phyloP scores from a whole-genome alignment of 257 asterid species.

The Plectranthus barbatus region DNA sequence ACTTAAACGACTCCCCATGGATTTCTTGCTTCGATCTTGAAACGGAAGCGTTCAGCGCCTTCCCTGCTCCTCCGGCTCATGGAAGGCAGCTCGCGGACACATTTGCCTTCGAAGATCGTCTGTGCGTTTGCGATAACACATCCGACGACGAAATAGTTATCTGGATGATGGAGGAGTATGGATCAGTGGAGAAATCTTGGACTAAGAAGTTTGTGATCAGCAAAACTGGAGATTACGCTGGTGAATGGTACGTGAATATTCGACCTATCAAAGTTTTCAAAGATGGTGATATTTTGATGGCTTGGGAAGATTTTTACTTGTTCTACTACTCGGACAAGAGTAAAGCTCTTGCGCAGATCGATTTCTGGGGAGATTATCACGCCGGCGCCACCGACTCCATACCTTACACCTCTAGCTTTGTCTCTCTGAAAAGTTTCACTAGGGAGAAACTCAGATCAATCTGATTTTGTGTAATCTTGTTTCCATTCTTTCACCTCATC shows the following conservation, averaged over 20 bases:
- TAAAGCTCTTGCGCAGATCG: background rate
- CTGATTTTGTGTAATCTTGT: too few species aligned
- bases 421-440: slow-evolving; percentile 23
- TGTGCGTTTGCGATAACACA: slow-evolving; percentile 23
- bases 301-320: slow-evolving; percentile 18
- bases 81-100: background rate
- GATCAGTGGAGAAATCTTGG: slow-evolving; percentile 34
- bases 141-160: slow-evolving; percentile 20
- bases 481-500: too few species aligned
- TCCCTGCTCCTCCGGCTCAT: background rate
- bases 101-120: slow-evolving; percentile 3
- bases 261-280: slow-evolving; percentile 20
- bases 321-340: slow-evolving; percentile 19
- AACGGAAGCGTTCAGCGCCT: background rate
- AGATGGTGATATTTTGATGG: slow-evolving; percentile 39
- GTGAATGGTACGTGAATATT: too few species aligned
- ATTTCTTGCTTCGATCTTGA: slow-evolving; percentile 35
- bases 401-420: slow-evolving; percentile 21
- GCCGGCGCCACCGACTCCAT: background rate
- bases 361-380: background rate
- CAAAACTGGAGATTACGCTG: background rate
- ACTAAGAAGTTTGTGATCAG: slow-evolving; percentile 17
- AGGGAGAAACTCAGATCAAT: too few species aligned
- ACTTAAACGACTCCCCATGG: background rate
- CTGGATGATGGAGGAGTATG: slow-evolving; percentile 44